These are phyloP conservation scores for Aspergillus calidoustus DNA, from an alignment of 2,329 filamentous ascomycete genomes.

Conservation along the genomic window DNA sequence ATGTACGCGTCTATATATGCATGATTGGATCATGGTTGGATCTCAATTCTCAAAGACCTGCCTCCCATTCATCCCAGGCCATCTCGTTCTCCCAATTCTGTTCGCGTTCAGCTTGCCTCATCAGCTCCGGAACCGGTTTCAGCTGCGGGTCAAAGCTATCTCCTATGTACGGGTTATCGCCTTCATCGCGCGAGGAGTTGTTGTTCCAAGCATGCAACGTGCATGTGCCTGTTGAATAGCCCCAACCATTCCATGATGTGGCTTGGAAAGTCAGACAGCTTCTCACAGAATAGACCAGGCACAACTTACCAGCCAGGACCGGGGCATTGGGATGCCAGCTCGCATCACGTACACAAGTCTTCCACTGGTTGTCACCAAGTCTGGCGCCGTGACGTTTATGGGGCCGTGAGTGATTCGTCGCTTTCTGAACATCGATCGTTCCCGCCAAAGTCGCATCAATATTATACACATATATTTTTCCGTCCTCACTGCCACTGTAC, in stretches of 20 bases:
- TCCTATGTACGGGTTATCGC: constrained; percentile 61
- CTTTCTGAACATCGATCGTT: constrained; percentile 75
- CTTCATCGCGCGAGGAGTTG: constrained; percentile 65
- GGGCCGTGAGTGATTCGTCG: constrained; percentile 68
- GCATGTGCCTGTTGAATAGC: constrained; percentile 73
- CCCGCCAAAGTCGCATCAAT: constrained; percentile 83
- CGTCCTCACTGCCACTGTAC: constrained; percentile 88
- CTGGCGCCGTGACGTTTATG: constrained; percentile 55
- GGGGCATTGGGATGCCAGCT: constrained; percentile 89
- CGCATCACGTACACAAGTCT: constrained; percentile 82
- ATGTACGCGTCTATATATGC: neutral
- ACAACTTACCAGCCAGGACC: constrained; percentile 67
- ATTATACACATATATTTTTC: constrained; percentile 90
- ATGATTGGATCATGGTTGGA: no score
- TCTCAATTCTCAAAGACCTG: neutral
- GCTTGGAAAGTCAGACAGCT: constrained; percentile 53
- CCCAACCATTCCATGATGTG: constrained; percentile 81
- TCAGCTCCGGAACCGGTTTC: constrained; percentile 49
- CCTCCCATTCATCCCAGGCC: constrained; percentile 5
- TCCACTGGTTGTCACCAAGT: constrained; percentile 64
- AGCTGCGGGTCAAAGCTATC: constrained; percentile 66
- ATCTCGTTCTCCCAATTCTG: neutral
- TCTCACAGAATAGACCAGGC: neutral
- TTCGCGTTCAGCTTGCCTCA: neutral
- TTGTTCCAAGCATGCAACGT: constrained; percentile 80